phyloP scores from a whole-genome alignment of 2,329 filamentous ascomycete genomes.

The Ambrosiella beaveri region DNA sequence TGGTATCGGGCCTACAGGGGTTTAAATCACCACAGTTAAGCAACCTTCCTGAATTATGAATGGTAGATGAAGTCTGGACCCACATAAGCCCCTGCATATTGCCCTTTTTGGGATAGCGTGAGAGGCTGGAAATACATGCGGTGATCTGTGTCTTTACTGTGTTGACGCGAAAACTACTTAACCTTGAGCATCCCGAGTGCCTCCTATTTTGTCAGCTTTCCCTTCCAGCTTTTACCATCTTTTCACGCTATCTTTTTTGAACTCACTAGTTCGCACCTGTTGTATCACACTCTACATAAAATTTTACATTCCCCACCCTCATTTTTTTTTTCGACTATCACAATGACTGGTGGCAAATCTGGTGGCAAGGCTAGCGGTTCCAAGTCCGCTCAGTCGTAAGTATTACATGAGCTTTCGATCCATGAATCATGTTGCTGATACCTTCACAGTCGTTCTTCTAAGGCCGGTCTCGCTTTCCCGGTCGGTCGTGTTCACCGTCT shows the following conservation, averaged over 20 bases:
- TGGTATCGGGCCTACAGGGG: constrained; percentile 1
- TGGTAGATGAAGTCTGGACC: constrained; percentile 4
- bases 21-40: neutral
- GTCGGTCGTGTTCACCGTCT: constrained; percentile 99
- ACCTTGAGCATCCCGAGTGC: constrained; percentile 29
- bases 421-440: constrained; percentile 16
- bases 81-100: constrained; percentile 15
- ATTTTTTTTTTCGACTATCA: constrained; percentile 30
- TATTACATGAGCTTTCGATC: constrained; percentile 18
- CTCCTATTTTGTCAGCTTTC: constrained; percentile 17
- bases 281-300: constrained; percentile 7
- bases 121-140: neutral
- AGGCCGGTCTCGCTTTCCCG: constrained; percentile 97
- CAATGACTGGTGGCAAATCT: constrained; percentile 99
- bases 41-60: constrained; percentile 5
- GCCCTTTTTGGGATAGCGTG: constrained; percentile 16
- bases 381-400: constrained; percentile 99
- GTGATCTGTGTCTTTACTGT: constrained; percentile 34
- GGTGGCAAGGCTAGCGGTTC: constrained; percentile 98
- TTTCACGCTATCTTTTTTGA: neutral
- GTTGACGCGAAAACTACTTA: constrained; percentile 39
- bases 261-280: neutral
- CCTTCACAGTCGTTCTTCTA: constrained; percentile 71
- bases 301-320: constrained; percentile 12
- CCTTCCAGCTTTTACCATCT: constrained; percentile 10